phyloP scores from a whole-genome alignment of 345 rosid genomes.

The Psidium friedrichsthalianum region DNA sequence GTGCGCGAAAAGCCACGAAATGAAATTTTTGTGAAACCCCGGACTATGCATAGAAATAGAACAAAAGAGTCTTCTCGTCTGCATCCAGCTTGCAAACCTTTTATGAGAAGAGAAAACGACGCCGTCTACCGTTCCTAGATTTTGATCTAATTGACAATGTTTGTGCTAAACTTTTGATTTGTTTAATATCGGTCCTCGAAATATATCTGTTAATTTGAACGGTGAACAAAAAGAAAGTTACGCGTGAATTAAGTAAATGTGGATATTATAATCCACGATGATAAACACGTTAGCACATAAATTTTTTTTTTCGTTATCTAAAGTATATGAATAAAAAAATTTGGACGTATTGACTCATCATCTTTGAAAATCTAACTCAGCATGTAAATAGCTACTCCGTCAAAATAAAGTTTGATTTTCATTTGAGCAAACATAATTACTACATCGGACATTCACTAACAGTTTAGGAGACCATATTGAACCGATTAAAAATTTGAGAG shows the following conservation, averaged over 20 bases:
- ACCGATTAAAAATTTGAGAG: neutral
- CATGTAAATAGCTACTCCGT: neutral
- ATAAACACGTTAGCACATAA: neutral
- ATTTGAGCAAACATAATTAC: neutral
- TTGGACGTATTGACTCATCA: neutral
- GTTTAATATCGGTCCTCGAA: too few relatives aligned
- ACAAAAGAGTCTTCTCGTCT: neutral
- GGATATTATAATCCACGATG: neutral
- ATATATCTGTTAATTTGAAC: too few relatives aligned
- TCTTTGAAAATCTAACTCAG: neutral
- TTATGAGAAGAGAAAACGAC: neutral
- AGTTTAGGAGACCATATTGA: rapidly evolving
- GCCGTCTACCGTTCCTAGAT: too few relatives aligned
- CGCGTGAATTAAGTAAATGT: neutral
- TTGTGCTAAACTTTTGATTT: too few relatives aligned
- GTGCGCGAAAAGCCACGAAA: neutral
- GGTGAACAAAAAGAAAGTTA: neutral
- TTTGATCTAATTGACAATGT: too few relatives aligned
- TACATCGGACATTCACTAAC: rapidly evolving
- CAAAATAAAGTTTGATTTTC: neutral
- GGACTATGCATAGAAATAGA: neutral
- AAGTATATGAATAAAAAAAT: neutral
- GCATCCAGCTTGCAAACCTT: neutral
- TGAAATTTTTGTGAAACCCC: neutral
- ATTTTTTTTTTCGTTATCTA: neutral